These are phyloP conservation scores for Dioscorea cayenensis DNA, from an alignment of 116 monocot species.

Conservation along the genomic window DNA sequence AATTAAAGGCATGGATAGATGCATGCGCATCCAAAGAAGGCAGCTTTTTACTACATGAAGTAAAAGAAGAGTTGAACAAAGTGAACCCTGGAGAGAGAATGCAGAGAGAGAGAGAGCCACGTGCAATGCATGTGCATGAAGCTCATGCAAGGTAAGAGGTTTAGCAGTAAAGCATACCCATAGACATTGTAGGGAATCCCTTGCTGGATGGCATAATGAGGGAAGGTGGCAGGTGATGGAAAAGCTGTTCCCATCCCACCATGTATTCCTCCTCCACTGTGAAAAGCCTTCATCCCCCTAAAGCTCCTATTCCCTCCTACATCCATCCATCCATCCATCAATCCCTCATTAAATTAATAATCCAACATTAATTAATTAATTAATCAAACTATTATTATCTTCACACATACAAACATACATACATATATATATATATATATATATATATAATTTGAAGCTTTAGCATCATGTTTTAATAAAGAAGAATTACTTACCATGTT, in stretches of 20 bases:
- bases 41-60: slow-evolving; percentile 11
- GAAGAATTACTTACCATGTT: slow-evolving; percentile 44
- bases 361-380: too few relatives aligned
- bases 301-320: slow-evolving; percentile 52
- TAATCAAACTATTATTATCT: too few relatives aligned
- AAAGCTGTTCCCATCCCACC: slow-evolving; percentile 55
- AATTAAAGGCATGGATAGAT: neutral
- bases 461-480: too few relatives aligned
- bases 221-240: slow-evolving; percentile 48
- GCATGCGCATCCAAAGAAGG: slow-evolving; percentile 11
- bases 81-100: neutral
- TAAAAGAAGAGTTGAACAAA: neutral
- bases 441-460: neutral
- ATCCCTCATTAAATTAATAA: too few relatives aligned
- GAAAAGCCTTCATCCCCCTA: slow-evolving; percentile 59
- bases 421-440: too few relatives aligned
- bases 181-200: slow-evolving; percentile 78
- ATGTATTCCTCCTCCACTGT: slow-evolving; percentile 25
- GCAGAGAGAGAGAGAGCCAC: slow-evolving; percentile 8
- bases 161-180: slow-evolving; percentile 40
- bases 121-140: slow-evolving; percentile 17
- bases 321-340: neutral
- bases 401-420: too few relatives aligned
- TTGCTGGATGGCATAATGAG: slow-evolving; percentile 86
- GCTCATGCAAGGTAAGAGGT: neutral